These are phyloP conservation scores for Bocquillonia castaneifolia DNA, from an alignment of 441 rosid genomes.

Conservation along the genomic window DNA sequence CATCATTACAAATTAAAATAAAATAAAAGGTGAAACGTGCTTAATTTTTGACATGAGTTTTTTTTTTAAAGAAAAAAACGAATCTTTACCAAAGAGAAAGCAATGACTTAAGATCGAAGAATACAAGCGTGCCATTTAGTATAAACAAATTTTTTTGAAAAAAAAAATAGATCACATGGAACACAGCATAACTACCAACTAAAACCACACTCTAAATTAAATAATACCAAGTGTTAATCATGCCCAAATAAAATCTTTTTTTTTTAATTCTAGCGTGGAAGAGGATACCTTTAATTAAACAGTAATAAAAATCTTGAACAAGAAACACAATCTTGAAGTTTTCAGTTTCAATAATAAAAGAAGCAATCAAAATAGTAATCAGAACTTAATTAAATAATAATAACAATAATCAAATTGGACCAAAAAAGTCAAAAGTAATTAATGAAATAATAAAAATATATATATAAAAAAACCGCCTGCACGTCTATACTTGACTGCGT, in stretches of 20 bases:
- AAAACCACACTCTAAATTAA: not conserved
- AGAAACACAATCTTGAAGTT: not conserved
- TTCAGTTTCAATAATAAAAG: not conserved
- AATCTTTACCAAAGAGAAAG: not conserved
- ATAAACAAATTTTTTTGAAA: not conserved
- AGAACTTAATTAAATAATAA: not conserved
- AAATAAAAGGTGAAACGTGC: not conserved
- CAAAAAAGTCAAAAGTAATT: not conserved
- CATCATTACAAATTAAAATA: not conserved
- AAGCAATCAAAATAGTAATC: not conserved
- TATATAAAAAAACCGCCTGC: not conserved
- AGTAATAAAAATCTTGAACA: not conserved
- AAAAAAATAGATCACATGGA: not conserved
- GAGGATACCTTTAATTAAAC: not conserved
- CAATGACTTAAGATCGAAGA: not conserved
- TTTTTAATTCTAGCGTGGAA: not conserved
- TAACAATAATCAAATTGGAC: too few species aligned
- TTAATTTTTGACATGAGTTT: not conserved
- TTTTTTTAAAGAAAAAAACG: not conserved
- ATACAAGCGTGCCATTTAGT: not conserved
- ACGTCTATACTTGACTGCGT: not conserved
- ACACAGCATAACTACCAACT: not conserved
- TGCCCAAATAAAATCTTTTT: not conserved
- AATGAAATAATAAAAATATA: slow-evolving; percentile 3
- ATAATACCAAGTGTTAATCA: not conserved